Conservation (phyloP, 2,329 filamentous ascomycete genomes). For the Aspergillus candidus region DNA sequence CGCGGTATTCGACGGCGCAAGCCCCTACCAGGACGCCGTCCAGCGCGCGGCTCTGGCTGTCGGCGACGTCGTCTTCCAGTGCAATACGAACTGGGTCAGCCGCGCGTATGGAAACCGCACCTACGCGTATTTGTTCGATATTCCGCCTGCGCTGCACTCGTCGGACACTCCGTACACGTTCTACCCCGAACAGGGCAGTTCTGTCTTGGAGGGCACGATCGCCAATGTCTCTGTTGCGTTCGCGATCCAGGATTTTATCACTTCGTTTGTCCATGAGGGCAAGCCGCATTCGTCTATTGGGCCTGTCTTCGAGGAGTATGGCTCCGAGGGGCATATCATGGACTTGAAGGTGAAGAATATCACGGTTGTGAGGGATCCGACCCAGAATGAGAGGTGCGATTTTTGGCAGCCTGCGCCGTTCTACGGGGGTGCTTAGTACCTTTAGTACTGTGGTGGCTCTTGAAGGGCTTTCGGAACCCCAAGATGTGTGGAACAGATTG, state of each 20-base stretch:
- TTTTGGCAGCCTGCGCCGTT: conserved; percentile 47
- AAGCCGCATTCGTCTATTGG: conserved; percentile 29
- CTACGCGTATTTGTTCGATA: conserved; percentile 49
- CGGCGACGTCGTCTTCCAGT: conserved; percentile 43
- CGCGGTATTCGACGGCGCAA: conserved; percentile 42
- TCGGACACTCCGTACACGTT: conserved; percentile 50
- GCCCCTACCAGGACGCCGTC: conserved; percentile 43
- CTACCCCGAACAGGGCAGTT: conserved; percentile 37
- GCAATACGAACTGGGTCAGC: conserved; percentile 51
- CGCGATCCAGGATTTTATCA: conserved; percentile 35
- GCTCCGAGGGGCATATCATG: conserved; percentile 39
- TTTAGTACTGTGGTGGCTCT: too few relatives aligned
- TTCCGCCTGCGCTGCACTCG: conserved; percentile 50
- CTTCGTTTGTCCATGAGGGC: conserved; percentile 32
- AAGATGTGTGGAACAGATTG: too few relatives aligned
- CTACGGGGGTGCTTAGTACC: too few relatives aligned
- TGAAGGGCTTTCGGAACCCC: too few relatives aligned
- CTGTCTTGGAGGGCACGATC: conserved; percentile 27
- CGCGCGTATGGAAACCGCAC: conserved; percentile 45
- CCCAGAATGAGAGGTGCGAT: conserved; percentile 44
- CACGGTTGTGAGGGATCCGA: conserved; percentile 38
- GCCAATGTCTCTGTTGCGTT: conserved; percentile 26
- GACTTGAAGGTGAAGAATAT: conserved; percentile 41
- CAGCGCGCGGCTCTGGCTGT: conserved; percentile 38
- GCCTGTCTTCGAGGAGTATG: conserved; percentile 45